A percentile compares a stretch with the other conserved stretches of the same genome.
Conservation (phyloP, 2,329 filamentous ascomycete species). For the Venturia aucupariae region DNA sequence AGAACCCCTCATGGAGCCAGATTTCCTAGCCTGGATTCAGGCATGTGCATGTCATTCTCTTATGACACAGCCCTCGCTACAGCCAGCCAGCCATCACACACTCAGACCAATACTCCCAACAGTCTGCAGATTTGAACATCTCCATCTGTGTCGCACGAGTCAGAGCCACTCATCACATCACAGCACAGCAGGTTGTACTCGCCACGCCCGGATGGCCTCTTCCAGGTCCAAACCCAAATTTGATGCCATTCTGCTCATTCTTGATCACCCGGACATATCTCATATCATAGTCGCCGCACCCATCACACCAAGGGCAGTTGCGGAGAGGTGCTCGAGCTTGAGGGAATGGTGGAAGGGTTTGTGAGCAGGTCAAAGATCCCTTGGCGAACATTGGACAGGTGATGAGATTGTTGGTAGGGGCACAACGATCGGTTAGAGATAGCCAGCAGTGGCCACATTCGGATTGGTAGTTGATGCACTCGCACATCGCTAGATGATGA, state of each 20-base stretch:
- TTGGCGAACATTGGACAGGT: constrained; percentile 30
- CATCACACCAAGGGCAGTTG: constrained; percentile 22
- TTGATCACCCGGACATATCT: constrained; percentile 7
- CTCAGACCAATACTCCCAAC: background rate
- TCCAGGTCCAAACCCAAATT: constrained; percentile 13
- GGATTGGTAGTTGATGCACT: constrained; percentile 36
- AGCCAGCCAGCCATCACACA: background rate
- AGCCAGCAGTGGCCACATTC: constrained; percentile 42
- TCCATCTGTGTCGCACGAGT: background rate
- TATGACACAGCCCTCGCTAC: too few relatives aligned
- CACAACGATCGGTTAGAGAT: constrained; percentile 37
- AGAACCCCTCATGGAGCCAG: background rate
- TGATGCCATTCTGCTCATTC: constrained; percentile 8
- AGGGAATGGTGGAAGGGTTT: background rate
- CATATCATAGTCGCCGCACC: constrained; percentile 17
- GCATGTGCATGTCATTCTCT: background rate
- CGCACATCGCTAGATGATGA: constrained; percentile 34
- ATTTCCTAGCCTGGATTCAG: background rate
- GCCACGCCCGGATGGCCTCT: constrained; percentile 5
- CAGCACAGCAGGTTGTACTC: constrained; percentile 5
- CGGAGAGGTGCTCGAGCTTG: constrained; percentile 15
- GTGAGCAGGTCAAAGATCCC: constrained; percentile 5
- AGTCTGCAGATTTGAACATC: background rate
- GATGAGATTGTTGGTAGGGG: constrained; percentile 29
- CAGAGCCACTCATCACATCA: constrained; percentile 1